These are phyloP conservation scores for Dichomitus squalens DNA, from an alignment of 1,284 basidiomycete genomes.

Conservation along the genomic window DNA sequence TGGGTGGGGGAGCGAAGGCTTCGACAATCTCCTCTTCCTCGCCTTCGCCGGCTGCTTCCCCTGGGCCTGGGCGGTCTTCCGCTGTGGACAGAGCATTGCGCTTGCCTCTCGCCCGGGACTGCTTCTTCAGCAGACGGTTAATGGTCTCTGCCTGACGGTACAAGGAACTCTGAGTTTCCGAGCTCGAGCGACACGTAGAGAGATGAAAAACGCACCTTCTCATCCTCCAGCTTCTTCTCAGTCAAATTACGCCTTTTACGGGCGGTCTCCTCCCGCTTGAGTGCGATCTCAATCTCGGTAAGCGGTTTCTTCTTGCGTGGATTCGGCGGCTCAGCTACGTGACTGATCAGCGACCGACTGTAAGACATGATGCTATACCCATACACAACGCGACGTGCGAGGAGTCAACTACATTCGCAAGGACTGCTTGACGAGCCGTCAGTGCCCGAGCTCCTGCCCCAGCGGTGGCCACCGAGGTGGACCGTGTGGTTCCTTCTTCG, in stretches of 20 bases:
- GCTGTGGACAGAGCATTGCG: slow-evolving; percentile 53
- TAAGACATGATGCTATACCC: neutral
- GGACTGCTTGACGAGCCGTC: slow-evolving; percentile 74
- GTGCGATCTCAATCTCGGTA: slow-evolving; percentile 81
- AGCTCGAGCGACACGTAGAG: neutral
- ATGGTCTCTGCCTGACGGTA: slow-evolving; percentile 75
- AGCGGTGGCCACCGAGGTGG: slow-evolving; percentile 34
- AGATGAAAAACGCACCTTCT: slow-evolving; percentile 62
- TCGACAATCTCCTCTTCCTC: slow-evolving; percentile 33
- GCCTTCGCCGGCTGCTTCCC: slow-evolving; percentile 35
- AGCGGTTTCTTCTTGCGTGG: slow-evolving; percentile 73
- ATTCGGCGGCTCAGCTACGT: slow-evolving; percentile 45
- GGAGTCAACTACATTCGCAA: slow-evolving; percentile 66
- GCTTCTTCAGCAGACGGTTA: slow-evolving; percentile 88
- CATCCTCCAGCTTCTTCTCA: slow-evolving; percentile 91
- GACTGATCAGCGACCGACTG: neutral
- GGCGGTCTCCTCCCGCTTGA: slow-evolving; percentile 85
- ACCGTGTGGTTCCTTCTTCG: slow-evolving; percentile 30
- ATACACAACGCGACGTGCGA: slow-evolving; percentile 60
- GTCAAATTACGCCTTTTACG: slow-evolving; percentile 83
- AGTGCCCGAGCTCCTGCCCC: slow-evolving; percentile 47
- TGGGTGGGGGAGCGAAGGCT: slow-evolving; percentile 36
- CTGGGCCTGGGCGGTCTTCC: slow-evolving; percentile 44
- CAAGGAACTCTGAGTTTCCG: neutral
- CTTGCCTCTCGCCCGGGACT: slow-evolving; percentile 70